phyloP scores from a whole-genome alignment of 176 grass and related monocot genomes.

The Cenchrus americanus region DNA sequence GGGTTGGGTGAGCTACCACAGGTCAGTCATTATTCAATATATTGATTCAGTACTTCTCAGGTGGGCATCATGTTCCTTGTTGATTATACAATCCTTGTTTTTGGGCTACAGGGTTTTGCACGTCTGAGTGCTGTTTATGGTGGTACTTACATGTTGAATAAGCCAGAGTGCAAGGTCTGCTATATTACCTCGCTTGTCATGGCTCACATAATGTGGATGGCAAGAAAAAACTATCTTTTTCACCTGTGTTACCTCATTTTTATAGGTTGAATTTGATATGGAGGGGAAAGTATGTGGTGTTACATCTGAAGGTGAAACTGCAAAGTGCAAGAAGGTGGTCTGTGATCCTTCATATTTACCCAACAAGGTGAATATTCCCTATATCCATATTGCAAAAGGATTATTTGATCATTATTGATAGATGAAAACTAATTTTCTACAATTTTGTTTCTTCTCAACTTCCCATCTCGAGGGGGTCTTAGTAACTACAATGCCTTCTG shows the following conservation, averaged over 20 bases:
- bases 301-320: slow-evolving; percentile 95
- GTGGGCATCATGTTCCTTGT: slow-evolving; percentile 8
- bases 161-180: slow-evolving; percentile 91
- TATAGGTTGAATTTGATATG: slow-evolving; percentile 88
- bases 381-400: not conserved
- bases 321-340: slow-evolving; percentile 93
- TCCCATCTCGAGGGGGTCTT: slow-evolving; percentile 34
- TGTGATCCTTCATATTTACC: slow-evolving; percentile 91
- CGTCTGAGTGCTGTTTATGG: slow-evolving; percentile 98
- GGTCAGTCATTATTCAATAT: slow-evolving; percentile 54
- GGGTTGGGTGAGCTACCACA: slow-evolving; percentile 89
- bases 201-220: slow-evolving; percentile 13
- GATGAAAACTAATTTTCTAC: not conserved
- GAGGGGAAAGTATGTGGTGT: slow-evolving; percentile 96
- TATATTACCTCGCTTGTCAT: slow-evolving; percentile 31
- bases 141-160: slow-evolving; percentile 96
- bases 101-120: slow-evolving; percentile 74
- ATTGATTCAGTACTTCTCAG: slow-evolving; percentile 18
- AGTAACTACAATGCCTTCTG: slow-evolving; percentile 13
- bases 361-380: slow-evolving; percentile 74
- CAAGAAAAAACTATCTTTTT: slow-evolving; percentile 25
- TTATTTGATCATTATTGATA: not conserved
- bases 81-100: slow-evolving; percentile 17
- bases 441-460: not conserved
- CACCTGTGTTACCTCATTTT: slow-evolving; percentile 5